Percentiles rank a stretch among this genome's conserved stretches.
Conservation (phyloP, 257 asterid species). For the Lycium ferocissimum region DNA sequence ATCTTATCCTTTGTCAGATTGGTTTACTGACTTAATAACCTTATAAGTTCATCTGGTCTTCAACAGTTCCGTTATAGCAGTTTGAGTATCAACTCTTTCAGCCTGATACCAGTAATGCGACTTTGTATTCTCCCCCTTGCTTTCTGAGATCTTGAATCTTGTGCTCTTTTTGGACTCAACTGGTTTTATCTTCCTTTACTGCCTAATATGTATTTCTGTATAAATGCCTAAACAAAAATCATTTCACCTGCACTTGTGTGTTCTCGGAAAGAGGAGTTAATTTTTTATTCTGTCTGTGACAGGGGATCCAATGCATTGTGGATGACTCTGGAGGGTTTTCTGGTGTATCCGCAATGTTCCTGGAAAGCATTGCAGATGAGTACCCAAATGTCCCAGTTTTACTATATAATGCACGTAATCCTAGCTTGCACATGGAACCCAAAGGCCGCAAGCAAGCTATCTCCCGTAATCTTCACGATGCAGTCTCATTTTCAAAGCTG, state of each 20-base stretch:
- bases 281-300: constrained; percentile 1
- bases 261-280: neutral
- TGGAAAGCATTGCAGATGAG: constrained; percentile 91
- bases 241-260: constrained; percentile 25
- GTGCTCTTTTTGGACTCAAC: constrained; percentile 9
- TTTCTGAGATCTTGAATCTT: neutral
- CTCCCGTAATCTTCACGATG: constrained; percentile 74
- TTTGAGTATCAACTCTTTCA: constrained; percentile 9
- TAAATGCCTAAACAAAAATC: constrained; percentile 3
- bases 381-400: constrained; percentile 82
- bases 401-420: constrained; percentile 69
- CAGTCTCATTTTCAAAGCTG: constrained; percentile 80
- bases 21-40: too few relatives aligned
- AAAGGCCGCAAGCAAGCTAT: constrained; percentile 59
- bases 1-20: neutral
- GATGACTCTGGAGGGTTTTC: constrained; percentile 93
- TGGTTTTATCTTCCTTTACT: neutral
- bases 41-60: neutral
- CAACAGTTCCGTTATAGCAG: neutral
- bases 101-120: constrained; percentile 1
- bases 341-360: constrained; percentile 80
- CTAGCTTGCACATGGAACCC: constrained; percentile 48
- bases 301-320: constrained; percentile 89
- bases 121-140: neutral
- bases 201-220: neutral